phyloP scores from a whole-genome alignment of 2,329 filamentous ascomycete genomes.

The Pyrenophora teres region DNA sequence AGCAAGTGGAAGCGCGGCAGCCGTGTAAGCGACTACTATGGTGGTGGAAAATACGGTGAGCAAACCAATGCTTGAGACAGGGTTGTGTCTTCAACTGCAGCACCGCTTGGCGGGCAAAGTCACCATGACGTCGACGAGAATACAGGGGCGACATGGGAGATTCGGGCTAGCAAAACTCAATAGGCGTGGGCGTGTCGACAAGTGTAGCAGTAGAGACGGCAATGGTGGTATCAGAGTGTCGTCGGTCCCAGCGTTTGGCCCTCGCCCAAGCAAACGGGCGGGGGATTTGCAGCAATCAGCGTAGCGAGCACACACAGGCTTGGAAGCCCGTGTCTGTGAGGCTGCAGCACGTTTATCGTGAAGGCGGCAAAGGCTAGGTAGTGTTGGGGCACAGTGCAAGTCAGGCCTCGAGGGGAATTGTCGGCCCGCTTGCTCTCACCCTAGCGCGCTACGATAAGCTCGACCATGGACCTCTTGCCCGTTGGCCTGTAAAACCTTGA shows the following conservation, averaged over 20 bases:
- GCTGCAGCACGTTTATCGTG: conserved; percentile 19
- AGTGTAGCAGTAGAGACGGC: neutral
- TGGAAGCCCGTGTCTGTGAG: conserved; percentile 9
- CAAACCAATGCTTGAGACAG: conserved; percentile 11
- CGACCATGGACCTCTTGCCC: conserved; percentile 8
- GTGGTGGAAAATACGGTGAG: conserved; percentile 26
- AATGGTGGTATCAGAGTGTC: neutral
- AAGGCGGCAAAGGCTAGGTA: conserved; percentile 16
- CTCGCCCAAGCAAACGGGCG: conserved; percentile 15
- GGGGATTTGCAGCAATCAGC: conserved; percentile 10
- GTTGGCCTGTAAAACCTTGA: conserved; percentile 24
- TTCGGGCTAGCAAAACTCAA: conserved; percentile 11
- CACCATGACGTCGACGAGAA: conserved; percentile 20
- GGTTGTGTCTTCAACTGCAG: conserved; percentile 17
- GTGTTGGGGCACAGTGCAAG: conserved; percentile 13
- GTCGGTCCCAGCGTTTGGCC: neutral
- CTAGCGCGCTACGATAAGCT: conserved; percentile 26
- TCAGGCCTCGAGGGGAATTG: conserved; percentile 19
- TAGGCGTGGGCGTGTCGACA: conserved; percentile 10
- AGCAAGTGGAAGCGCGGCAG: conserved; percentile 8
- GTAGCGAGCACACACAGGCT: neutral
- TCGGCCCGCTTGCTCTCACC: conserved; percentile 24
- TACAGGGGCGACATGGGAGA: neutral
- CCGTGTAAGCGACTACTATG: conserved; percentile 1
- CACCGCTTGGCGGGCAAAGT: conserved; percentile 16